phyloP scores from a whole-genome alignment of 1,284 basidiomycete genomes.

The Trametes polyzona region DNA sequence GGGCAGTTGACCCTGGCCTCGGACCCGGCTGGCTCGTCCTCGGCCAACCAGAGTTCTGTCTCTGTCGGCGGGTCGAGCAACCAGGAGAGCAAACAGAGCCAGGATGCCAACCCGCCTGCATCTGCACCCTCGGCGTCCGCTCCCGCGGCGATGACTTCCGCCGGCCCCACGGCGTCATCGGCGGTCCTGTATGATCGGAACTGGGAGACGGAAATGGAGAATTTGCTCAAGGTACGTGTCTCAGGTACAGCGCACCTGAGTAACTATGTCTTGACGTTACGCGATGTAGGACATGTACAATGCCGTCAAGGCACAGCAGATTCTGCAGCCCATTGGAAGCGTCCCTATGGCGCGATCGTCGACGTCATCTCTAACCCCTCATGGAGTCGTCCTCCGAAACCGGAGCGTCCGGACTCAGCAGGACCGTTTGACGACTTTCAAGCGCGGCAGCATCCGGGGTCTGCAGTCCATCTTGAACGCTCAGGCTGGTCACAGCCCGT shows the following conservation, averaged over 20 bases:
- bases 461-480: conserved; percentile 76
- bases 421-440: conserved; percentile 78
- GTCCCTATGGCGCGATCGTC: conserved; percentile 48
- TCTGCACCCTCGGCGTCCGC: conserved; percentile 16
- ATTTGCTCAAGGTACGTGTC: conserved; percentile 71
- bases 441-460: conserved; percentile 88
- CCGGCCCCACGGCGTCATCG: conserved; percentile 29
- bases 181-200: conserved; percentile 59
- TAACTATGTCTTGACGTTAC: neutral
- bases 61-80: conserved; percentile 38
- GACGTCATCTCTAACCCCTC: conserved; percentile 55
- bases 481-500: conserved; percentile 65
- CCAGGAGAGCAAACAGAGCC: conserved; percentile 23
- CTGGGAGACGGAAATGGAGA: conserved; percentile 89
- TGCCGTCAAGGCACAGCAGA: conserved; percentile 89
- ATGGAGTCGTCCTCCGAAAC: conserved; percentile 58
- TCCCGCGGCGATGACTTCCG: conserved; percentile 27
- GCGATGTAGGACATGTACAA: conserved; percentile 85
- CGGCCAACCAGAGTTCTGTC: conserved; percentile 50
- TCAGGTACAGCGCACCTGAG: neutral
- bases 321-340: conserved; percentile 76
- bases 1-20: conserved; percentile 35
- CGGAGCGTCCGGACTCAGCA: conserved; percentile 66
- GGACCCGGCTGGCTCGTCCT: conserved; percentile 24
- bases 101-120: conserved; percentile 19